phyloP scores from a whole-genome alignment of 352 stramenopile species.

The Pythium brassicae region DNA sequence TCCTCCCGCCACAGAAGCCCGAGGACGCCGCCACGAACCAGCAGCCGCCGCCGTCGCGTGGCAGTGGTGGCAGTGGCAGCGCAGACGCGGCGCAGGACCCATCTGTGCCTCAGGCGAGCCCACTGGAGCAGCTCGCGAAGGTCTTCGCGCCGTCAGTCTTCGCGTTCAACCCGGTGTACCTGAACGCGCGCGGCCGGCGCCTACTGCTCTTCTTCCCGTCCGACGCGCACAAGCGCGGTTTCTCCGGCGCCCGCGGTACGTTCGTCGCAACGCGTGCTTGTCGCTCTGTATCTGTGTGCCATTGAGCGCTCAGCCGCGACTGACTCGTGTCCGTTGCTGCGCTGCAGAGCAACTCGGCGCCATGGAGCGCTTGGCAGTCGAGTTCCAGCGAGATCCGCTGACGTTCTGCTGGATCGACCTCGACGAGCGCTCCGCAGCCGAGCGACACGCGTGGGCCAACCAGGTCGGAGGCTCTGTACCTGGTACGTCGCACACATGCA shows the following conservation, averaged over 20 bases:
- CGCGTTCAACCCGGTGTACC: conserved; percentile 59
- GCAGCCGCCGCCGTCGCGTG: conserved; percentile 4
- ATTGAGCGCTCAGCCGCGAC: neutral
- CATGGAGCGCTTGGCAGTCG: conserved; percentile 57
- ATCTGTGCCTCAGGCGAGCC: conserved; percentile 12
- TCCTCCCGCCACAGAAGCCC: conserved; percentile 25
- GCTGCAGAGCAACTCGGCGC: conserved; percentile 57
- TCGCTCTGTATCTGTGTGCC: neutral
- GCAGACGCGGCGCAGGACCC: no score
- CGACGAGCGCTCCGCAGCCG: conserved; percentile 16
- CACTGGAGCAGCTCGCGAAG: conserved; percentile 51
- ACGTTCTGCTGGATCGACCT: conserved; percentile 80
- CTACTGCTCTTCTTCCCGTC: conserved; percentile 60
- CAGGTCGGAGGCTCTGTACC: conserved; percentile 30
- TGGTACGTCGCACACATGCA: conserved; percentile 17
- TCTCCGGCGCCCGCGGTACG: conserved; percentile 50
- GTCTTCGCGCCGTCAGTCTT: conserved; percentile 69
- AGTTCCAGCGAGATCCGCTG: conserved; percentile 69
- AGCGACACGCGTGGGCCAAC: conserved; percentile 36
- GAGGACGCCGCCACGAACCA: conserved; percentile 2
- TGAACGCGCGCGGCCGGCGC: conserved; percentile 50
- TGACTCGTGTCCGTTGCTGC: neutral
- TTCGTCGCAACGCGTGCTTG: neutral
- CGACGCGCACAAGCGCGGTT: conserved; percentile 32
- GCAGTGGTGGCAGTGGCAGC: no score